Conservation (phyloP, 169 alveolate species). For the Amoebophrya sp. region DNA sequence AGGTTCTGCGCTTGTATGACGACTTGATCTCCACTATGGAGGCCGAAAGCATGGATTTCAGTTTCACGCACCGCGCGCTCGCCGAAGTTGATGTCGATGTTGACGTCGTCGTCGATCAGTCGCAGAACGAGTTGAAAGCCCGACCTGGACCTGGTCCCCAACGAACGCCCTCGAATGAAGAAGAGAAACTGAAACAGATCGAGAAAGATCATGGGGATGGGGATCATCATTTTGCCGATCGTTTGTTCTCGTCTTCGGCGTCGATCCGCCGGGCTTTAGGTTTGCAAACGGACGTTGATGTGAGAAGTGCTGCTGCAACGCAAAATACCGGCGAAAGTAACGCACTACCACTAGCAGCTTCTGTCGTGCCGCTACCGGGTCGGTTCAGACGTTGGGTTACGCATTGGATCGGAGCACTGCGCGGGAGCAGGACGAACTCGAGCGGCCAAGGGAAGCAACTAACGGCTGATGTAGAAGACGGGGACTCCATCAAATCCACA, state of each 20-base stretch:
- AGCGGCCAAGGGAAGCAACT: too few species aligned
- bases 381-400: not conserved
- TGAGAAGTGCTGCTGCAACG: too few species aligned
- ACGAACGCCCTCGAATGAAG: not conserved
- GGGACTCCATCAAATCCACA: not conserved
- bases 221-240: not conserved
- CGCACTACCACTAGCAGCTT: too few species aligned
- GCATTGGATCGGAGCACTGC: not conserved
- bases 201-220: not conserved
- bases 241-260: too few species aligned
- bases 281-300: too few species aligned
- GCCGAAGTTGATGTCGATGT: not conserved
- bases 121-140: too few species aligned
- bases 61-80: not conserved
- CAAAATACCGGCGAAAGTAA: too few species aligned
- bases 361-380: not conserved
- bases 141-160: too few species aligned
- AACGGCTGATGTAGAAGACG: not conserved
- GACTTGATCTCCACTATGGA: not conserved
- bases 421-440: not conserved
- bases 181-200: not conserved
- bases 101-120: too few species aligned
- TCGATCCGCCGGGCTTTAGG: too few species aligned
- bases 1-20: not conserved
- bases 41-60: not conserved